Base-by-base conservation (phyloP, 768 basidiomycete genomes). In the Lactarius tabidus region DNA sequence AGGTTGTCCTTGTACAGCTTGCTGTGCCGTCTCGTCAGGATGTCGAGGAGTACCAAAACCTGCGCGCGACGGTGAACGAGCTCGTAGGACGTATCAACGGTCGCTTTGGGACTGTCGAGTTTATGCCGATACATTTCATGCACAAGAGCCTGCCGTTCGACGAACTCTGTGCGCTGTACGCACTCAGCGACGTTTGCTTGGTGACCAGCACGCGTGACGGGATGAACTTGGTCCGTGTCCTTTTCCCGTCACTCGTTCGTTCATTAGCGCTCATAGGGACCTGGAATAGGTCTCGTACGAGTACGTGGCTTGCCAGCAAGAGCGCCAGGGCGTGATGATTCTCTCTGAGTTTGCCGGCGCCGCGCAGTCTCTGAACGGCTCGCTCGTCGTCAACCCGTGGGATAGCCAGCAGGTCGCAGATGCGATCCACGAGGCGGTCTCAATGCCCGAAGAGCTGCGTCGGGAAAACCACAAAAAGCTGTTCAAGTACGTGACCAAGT, bases 111-210 rank as follows among this genome's bases (percentile, higher is more conserved):
- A 98, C 97, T 1, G 95, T 98, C 73, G 97, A 99, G 71, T 98
- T 96, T 75, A 97, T 98, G 93, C 97, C 97, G 7, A 98, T 99
- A 66, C 97, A 98, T 77, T 98, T 97, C 77, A 93, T 98, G 93
- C 96, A 98, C 83, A 95, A 95, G 77, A 90, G 87, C 68, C 80
- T 98, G 60, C 78, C 87, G 0, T 95, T 98, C 73, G 93, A 97
- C 74, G 97, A 99, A 74, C 84, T 99, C 9, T 95, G 94, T 65
- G 97, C 97, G n/a, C 83, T 99, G 61, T 99, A 98, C 74, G 94
- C 96, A 26, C 84, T 98, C 71, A 93, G 91, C 73, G 97, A 98
- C 72, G 96, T 95, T 39, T 98, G 96, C 74, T 79, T 99, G 60
- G 93, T 99, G 65, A 93, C 93, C 26, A 90, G 88, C 75, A 99